Base-by-base conservation (phyloP, 305 asterid genomes). In the Rubia occidens region DNA sequence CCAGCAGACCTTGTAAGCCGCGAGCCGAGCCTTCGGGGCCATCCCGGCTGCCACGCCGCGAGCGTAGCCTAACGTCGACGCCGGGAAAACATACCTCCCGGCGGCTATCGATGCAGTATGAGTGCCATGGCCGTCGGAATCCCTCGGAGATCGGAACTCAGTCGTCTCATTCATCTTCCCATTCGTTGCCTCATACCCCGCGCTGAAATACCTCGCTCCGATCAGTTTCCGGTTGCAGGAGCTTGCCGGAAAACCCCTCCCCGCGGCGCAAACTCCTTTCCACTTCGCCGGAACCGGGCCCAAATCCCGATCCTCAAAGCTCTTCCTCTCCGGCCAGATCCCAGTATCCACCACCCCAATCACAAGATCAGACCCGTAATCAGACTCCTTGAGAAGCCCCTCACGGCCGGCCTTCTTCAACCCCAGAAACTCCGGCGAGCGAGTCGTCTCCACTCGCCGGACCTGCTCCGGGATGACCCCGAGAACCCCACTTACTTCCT, bases 51-150 rank as follows among this genome's bases (percentile, higher is more conserved):
- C 98, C 11, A 88, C 78, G 58, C 98, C 98, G 53, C 89, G 85
- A 45, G 96, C 98, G 71, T 88, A 92, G 8, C 96, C 96, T 11
- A 88, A 83, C 1, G 89, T 84, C 0, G 95, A 86, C 1, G 98
- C 98, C 14, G 95, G 89, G 45, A 83, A 88, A 0, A 89, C 98
- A 77, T 86, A 88, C 76, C 96, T 81, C 8, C 98, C 98, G 69
- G 95, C 98, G 58, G 96, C 95, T 0, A 87, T 92, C 0, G 98
- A 92, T n/a, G 98, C 98, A 4, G 98, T 92, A 83, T 92, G 98
- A 6, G 98, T 89, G 40, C 98, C 98, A 35, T 92, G 98, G 0
- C 98, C 98, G 60, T 92, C 98, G n/a, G 95, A 79, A 51, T 92
- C 98, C 40, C 96, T 80, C 2, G 95, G 84, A 39, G 98, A 92